Percentiles rank a stretch among this genome's conserved stretches.
Conservation (phyloP, 192 early-diverging fungal species). For the Coemansia sp. region DNA sequence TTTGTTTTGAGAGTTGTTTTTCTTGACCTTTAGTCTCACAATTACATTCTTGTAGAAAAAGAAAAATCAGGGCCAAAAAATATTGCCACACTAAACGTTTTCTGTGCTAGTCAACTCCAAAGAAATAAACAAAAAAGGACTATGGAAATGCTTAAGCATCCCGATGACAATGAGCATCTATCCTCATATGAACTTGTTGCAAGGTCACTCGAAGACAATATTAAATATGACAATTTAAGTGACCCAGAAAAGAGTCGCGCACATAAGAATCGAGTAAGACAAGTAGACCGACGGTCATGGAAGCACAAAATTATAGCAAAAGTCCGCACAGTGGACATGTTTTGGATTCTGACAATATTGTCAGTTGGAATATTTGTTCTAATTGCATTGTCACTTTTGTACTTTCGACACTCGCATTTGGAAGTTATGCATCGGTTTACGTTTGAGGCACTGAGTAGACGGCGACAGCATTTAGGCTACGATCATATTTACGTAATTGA, state of each 20-base stretch:
- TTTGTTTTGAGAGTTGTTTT: too few species aligned
- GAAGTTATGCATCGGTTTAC: constrained; percentile 43
- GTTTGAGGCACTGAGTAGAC: constrained; percentile 32
- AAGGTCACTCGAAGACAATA: constrained; percentile 41
- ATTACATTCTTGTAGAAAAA: too few species aligned
- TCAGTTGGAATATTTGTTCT: constrained; percentile 41
- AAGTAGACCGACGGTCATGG: constrained; percentile 15
- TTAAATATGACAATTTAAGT: constrained; percentile 55
- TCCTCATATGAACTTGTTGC: constrained; percentile 52
- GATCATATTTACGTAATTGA: constrained; percentile 49
- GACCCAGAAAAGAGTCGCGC: constrained; percentile 52
- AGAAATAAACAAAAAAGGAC: neutral
- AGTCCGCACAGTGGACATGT: constrained; percentile 38
- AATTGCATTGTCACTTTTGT: constrained; percentile 41
- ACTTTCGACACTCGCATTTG: constrained; percentile 47
- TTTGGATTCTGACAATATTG: constrained; percentile 43
- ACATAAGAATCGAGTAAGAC: constrained; percentile 43
- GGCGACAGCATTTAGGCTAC: constrained; percentile 27
- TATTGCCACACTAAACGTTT: too few species aligned
- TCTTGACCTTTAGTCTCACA: too few species aligned
- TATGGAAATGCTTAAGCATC: neutral
- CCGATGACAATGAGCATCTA: constrained; percentile 30
- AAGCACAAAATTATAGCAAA: constrained; percentile 18
- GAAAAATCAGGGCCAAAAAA: too few species aligned
- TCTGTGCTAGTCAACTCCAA: neutral